phyloP scores from a whole-genome alignment of 1,284 basidiomycete species.

The Ganoderma leucocontextum region DNA sequence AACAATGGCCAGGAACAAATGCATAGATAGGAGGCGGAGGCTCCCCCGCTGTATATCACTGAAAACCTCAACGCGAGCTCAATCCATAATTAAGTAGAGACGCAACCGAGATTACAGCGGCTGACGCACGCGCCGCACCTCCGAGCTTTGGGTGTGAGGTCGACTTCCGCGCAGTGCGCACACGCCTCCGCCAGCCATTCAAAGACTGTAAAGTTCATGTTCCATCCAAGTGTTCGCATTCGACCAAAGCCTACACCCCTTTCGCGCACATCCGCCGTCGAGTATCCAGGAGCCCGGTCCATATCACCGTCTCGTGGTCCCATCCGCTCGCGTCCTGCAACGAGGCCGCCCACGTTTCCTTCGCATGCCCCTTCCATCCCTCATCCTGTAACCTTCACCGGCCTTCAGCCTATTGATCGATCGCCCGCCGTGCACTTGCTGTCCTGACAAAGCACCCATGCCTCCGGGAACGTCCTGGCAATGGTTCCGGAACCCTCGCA shows the following conservation, averaged over 20 bases:
- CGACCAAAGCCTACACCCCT: not conserved
- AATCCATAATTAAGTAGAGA: not conserved
- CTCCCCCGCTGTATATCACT: not conserved
- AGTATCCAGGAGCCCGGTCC: conserved; percentile 9
- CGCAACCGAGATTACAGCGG: not conserved
- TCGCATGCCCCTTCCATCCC: conserved; percentile 23
- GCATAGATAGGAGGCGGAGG: not conserved
- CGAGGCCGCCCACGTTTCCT: conserved; percentile 31
- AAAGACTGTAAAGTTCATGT: not conserved
- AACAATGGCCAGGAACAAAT: not conserved
- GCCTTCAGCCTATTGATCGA: conserved; percentile 20
- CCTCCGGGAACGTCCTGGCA: not conserved
- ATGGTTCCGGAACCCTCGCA: conserved; percentile 3
- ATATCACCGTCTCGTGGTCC: conserved; percentile 27
- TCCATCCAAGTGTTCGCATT: not conserved
- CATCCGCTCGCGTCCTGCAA: conserved; percentile 22
- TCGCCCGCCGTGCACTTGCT: conserved; percentile 9
- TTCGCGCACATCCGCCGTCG: not conserved
- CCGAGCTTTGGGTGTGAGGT: not conserved
- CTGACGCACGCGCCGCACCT: not conserved
- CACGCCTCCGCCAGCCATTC: conserved; percentile 6
- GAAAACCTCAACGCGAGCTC: not conserved
- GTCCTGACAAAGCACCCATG: conserved; percentile 9
- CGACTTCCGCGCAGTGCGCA: not conserved
- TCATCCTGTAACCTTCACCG: conserved; percentile 6